Conservation (phyloP, 345 rosid species). For the Turritis glabra region DNA sequence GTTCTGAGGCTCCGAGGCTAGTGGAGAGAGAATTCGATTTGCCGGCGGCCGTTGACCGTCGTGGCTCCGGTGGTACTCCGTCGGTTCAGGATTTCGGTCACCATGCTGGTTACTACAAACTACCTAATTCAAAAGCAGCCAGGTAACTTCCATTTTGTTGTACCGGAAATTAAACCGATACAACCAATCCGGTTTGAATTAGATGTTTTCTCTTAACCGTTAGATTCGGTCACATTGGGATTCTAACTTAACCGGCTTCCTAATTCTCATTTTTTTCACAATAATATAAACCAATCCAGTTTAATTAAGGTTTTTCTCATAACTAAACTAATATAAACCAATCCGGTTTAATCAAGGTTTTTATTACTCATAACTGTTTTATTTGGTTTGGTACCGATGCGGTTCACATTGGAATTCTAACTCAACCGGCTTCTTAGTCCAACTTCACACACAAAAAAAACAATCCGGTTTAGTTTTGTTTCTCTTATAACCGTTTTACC, state of each 20-base stretch:
- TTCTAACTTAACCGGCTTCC: not conserved
- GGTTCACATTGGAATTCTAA: not conserved
- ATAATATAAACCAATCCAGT: too few species aligned
- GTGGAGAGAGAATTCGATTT: conserved; percentile 55
- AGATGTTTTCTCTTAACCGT: not conserved
- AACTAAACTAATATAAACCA: too few species aligned
- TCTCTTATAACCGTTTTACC: not conserved
- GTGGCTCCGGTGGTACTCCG: conserved; percentile 39
- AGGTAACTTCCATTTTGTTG: conserved; percentile 49
- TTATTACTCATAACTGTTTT: too few species aligned
- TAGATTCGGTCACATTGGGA: too few species aligned
- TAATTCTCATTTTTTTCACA: too few species aligned
- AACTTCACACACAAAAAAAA: not conserved
- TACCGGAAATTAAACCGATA: not conserved
- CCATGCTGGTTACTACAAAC: conserved; percentile 81
- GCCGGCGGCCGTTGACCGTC: conserved; percentile 41
- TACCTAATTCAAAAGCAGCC: conserved; percentile 70
- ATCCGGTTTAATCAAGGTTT: too few species aligned
- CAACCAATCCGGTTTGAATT: not conserved
- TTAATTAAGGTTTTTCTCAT: too few species aligned
- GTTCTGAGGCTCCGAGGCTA: conserved; percentile 30
- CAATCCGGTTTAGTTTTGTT: not conserved
- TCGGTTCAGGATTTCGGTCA: conserved; percentile 75
- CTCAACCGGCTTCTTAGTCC: not conserved
- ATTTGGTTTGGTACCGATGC: not conserved